A percentile compares a stretch with the other conserved stretches of the same genome.
These are phyloP conservation scores for Suzukiozyma palmioleophila DNA, from an alignment of 1,139 yeast genomes.

Conservation along the genomic window DNA sequence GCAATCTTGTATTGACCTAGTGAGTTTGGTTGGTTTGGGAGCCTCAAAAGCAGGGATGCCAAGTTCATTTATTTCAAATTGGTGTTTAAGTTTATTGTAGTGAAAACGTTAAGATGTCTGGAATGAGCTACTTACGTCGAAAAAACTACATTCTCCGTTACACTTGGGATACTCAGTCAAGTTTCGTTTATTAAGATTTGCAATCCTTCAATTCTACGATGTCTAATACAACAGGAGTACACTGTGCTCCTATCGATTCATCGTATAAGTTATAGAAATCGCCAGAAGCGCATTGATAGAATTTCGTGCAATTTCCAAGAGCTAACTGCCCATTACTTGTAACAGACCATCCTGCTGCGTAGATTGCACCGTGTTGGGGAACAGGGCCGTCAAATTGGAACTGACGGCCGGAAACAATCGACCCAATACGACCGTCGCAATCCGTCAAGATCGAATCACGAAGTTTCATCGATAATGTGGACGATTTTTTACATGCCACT, in stretches of 20 bases:
- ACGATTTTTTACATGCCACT: constrained; percentile 30
- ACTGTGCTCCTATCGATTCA: constrained; percentile 25
- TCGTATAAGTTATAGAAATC: constrained; percentile 40
- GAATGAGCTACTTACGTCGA: too few relatives aligned
- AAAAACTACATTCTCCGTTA: too few relatives aligned
- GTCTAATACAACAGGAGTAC: constrained; percentile 33
- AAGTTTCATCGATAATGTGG: constrained; percentile 29
- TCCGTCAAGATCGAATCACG: constrained; percentile 33
- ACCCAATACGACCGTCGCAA: constrained; percentile 33
- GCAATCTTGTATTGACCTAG: too few relatives aligned
- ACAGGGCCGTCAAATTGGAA: constrained; percentile 46
- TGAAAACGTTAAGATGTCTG: too few relatives aligned
- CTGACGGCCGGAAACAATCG: constrained; percentile 40
- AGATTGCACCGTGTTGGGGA: constrained; percentile 39
- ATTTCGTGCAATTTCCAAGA: constrained; percentile 29
- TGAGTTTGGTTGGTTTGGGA: too few relatives aligned
- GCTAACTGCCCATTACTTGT: constrained; percentile 34
- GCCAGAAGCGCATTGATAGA: constrained; percentile 44
- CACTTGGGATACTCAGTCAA: too few relatives aligned
- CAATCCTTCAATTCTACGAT: constrained; percentile 35
- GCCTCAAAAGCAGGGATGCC: too few relatives aligned
- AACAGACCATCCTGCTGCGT: constrained; percentile 42
- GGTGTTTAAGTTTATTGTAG: too few relatives aligned
- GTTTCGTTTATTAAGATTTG: background rate
- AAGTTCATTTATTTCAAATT: too few relatives aligned